These are phyloP conservation scores for Thielaviopsis euricoi DNA, from an alignment of 2,329 filamentous ascomycete species.

Conservation along the genomic window DNA sequence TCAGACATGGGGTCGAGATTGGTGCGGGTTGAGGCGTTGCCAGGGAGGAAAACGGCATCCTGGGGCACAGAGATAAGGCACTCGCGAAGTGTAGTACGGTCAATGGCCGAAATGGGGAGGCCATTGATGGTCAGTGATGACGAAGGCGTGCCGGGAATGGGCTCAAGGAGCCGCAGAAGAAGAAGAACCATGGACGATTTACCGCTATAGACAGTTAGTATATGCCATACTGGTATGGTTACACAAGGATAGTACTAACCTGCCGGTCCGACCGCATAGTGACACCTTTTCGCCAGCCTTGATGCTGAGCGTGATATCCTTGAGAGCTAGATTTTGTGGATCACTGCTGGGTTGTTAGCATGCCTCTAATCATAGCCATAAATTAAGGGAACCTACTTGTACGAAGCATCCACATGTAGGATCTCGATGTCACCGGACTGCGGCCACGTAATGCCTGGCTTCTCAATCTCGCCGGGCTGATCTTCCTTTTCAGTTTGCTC, in stretches of 20 bases:
- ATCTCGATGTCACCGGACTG: conserved; percentile 18
- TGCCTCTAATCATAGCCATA: neutral
- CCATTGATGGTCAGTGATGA: conserved; percentile 27
- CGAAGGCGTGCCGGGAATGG: conserved; percentile 15
- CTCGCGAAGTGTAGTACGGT: conserved; percentile 26
- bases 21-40: conserved; percentile 22
- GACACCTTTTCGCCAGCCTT: conserved; percentile 20
- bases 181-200: conserved; percentile 28
- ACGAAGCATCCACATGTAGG: conserved; percentile 20
- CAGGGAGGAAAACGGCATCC: conserved; percentile 34
- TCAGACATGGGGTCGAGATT: conserved; percentile 27
- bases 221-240: neutral
- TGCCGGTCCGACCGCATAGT: conserved; percentile 20
- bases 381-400: conserved; percentile 13
- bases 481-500: conserved; percentile 15
- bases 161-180: conserved; percentile 26
- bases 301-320: conserved; percentile 18
- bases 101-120: conserved; percentile 21
- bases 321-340: conserved; percentile 14
- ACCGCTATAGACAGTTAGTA: conserved; percentile 19
- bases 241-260: neutral
- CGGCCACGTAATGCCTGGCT: conserved; percentile 18
- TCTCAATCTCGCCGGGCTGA: conserved; percentile 11
- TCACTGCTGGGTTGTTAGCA: neutral
- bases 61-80: conserved; percentile 36